Evolutionary conservation across 768 basidiomycete species (phyloP).

Genomic region (Asterophora parasitica): DNA sequence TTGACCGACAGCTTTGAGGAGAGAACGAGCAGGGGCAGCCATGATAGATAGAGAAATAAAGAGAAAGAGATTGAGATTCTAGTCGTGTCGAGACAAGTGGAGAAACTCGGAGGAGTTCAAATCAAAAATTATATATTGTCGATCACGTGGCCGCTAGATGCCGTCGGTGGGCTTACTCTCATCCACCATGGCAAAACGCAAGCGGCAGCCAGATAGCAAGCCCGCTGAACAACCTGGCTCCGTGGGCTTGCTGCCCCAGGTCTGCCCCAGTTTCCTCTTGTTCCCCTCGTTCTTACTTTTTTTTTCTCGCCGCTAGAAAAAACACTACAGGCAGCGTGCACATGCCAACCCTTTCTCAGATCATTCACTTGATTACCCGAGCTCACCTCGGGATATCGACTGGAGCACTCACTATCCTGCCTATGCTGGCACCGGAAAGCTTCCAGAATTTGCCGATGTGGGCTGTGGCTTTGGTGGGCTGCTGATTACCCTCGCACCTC

Average conservation of each 20-base stretch:
- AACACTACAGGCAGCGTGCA: constrained; percentile 77
- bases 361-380: constrained; percentile 84
- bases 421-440: constrained; percentile 50
- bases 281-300: not conserved
- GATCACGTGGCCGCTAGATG: constrained; percentile 22
- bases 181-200: constrained; percentile 29
- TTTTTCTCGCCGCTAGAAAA: constrained; percentile 48
- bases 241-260: constrained; percentile 44
- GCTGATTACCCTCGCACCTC: constrained; percentile 79
- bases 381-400: constrained; percentile 69
- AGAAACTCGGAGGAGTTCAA: constrained; percentile 11
- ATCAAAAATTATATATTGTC: constrained; percentile 15
- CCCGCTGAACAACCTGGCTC: constrained; percentile 6
- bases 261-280: constrained; percentile 15
- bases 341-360: constrained; percentile 87
- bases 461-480: constrained; percentile 98
- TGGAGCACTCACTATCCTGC: constrained; percentile 84
- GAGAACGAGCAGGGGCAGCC: constrained; percentile 34
- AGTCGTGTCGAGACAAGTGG: constrained; percentile 15
- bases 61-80: constrained; percentile 7
- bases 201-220: constrained; percentile 20
- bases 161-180: constrained; percentile 12
- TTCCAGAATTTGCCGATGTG: constrained; percentile 92
- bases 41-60: constrained; percentile 25
- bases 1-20: constrained; percentile 35